phyloP scores from a whole-genome alignment of 2,329 filamentous ascomycete species.

The Aspergillus luchuensis region DNA sequence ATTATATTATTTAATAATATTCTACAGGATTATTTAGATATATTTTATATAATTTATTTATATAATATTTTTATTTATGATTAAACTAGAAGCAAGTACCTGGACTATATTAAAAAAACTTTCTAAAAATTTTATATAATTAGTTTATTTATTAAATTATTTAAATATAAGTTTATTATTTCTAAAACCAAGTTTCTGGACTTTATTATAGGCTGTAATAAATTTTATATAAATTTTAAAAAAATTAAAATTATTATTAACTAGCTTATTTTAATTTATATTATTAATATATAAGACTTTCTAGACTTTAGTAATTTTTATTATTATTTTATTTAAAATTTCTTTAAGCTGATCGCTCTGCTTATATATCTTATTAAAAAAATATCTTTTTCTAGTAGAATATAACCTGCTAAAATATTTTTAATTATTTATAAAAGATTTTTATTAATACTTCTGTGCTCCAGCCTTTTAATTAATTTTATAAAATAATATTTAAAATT shows the following conservation, averaged over 20 bases:
- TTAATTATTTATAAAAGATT: slow-evolving; percentile 1
- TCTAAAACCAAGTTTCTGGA: too few relatives aligned
- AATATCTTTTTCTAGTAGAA: background rate
- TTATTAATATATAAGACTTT: background rate
- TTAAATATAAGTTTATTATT: background rate
- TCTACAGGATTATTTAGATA: background rate
- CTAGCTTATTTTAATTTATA: slow-evolving; percentile 6
- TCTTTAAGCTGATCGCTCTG: too few relatives aligned
- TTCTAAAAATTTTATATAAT: too few relatives aligned
- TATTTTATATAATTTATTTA: background rate
- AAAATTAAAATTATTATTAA: background rate
- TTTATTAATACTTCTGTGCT: background rate
- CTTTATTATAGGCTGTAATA: background rate
- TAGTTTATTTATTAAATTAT: too few relatives aligned
- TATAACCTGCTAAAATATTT: background rate
- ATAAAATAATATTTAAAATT: background rate
- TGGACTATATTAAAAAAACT: background rate
- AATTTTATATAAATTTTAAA: background rate
- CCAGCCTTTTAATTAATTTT: background rate
- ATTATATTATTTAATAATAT: slow-evolving; percentile 3
- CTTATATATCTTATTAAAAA: too few relatives aligned
- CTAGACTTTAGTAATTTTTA: background rate
- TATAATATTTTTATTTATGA: slow-evolving; percentile 3
- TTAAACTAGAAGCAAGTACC: background rate
- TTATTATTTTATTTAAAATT: background rate